Base-by-base conservation (phyloP, 371 early-diverging fungal genomes). In the Polyrhizophydium stewartii region DNA sequence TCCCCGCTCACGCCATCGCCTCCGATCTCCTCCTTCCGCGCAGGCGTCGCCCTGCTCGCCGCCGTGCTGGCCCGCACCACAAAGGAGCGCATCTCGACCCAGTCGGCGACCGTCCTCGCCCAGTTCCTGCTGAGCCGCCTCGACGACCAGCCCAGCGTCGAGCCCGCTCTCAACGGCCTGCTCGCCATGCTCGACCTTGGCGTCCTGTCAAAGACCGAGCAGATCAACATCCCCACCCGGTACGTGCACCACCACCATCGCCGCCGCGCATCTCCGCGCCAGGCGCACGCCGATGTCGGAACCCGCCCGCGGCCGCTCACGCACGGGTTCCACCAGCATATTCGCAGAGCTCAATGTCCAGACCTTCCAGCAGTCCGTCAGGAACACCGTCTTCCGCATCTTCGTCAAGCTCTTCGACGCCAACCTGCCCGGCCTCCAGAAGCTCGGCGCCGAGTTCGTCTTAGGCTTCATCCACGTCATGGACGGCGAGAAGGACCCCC, bases 401-500 rank as follows among this genome's bases (percentile, higher is more conserved):
- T 75, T 89, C 47, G 76, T 80, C 12, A 52, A 60, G 0, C 65
- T 78, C 2, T 30, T 77, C 22, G 35, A 63, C 2, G 61, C 62
- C 10, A 62, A 74, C 49, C 30, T 67, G 30, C 56, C 57, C 1
- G 71, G 79, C 7, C 67, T 85, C 60, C 73, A 73, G 30, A 59
- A 70, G 37, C 35, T 71, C 24, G 68, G 66, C 33, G 52, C 58
- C 19, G 87, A 87, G 31, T 92, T 96, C 75, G 84, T 94, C 2
- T 74, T 79, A 58, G 94, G 92, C 32, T 95, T 90, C 66, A 87
- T 92, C 10, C 84, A 89, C 65, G 77, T 84, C 27, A 84, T 98
- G 81, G 98, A 97, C 67, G 96, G 96, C 28, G 99, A 98, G 70
- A 98, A 97, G 76, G 99, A 98, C 69, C 99, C 99, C 12, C 80